Conservation (phyloP, 148 eudicot genomes). For the Vaccinium vitisidaea region DNA sequence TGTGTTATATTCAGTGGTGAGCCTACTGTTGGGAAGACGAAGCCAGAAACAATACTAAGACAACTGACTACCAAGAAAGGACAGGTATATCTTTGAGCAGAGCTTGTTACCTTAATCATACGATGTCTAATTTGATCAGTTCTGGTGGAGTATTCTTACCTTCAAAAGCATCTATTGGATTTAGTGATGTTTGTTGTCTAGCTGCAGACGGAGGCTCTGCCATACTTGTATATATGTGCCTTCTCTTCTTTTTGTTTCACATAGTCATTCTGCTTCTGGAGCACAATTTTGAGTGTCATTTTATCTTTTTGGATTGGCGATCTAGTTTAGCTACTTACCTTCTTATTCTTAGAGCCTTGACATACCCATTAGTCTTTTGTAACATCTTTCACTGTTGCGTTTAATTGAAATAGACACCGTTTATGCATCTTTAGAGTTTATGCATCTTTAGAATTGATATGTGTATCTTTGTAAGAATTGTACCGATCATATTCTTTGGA, state of each 20-base stretch:
- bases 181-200: not conserved
- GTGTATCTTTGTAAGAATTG: not conserved
- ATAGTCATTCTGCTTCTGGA: not conserved
- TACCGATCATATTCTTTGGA: not conserved
- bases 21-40: constrained; percentile 95
- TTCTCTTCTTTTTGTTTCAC: not conserved
- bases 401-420: not conserved
- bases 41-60: constrained; percentile 95
- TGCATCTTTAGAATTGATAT: not conserved
- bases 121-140: not conserved
- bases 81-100: constrained; percentile 51
- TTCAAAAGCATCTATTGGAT: not conserved
- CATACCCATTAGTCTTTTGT: not conserved
- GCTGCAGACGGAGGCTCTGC: not conserved
- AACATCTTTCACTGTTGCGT: not conserved
- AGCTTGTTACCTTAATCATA: not conserved
- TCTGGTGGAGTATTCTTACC: not conserved
- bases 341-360: not conserved
- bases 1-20: constrained; percentile 62
- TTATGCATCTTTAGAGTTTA: not conserved
- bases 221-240: not conserved
- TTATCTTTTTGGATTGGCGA: not conserved
- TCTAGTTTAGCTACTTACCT: not conserved
- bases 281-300: not conserved
- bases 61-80: constrained; percentile 98